A percentile compares a stretch with the other conserved stretches of the same genome.
These are phyloP conservation scores for Ceratorhiza oryzae-sativae DNA, from an alignment of 1,284 basidiomycete genomes.

Conservation along the genomic window DNA sequence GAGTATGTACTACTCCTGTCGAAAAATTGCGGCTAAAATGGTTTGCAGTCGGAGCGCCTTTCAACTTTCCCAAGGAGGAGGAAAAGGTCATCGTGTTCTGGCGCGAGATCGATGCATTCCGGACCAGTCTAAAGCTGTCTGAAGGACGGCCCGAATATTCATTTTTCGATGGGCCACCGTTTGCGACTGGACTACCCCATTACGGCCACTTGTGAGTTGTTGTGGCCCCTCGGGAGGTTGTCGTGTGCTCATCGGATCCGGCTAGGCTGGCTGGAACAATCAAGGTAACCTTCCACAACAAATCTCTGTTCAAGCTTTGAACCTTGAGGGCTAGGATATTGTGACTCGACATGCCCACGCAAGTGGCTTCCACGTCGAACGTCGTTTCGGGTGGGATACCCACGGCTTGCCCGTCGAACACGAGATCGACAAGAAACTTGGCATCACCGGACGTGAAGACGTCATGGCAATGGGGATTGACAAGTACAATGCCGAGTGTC, in stretches of 20 bases:
- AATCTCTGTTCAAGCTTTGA: background rate
- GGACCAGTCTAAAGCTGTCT: slow-evolving; percentile 90
- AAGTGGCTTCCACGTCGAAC: slow-evolving; percentile 92
- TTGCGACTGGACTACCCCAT: slow-evolving; percentile 96
- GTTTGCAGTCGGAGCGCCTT: slow-evolving; percentile 77
- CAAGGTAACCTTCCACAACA: slow-evolving; percentile 67
- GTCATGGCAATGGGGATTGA: slow-evolving; percentile 97
- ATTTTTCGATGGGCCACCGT: slow-evolving; percentile 98
- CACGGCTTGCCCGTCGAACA: slow-evolving; percentile 99
- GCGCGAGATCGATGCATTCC: slow-evolving; percentile 97
- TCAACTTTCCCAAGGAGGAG: slow-evolving; percentile 92
- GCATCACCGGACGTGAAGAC: slow-evolving; percentile 92
- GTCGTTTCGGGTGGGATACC: slow-evolving; percentile 99
- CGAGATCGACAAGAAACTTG: slow-evolving; percentile 98
- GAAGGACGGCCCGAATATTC: slow-evolving; percentile 89
- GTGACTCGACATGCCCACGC: slow-evolving; percentile 95
- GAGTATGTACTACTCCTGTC: slow-evolving; percentile 51
- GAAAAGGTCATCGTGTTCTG: slow-evolving; percentile 92
- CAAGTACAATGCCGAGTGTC: slow-evolving; percentile 97
- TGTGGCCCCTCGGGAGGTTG: slow-evolving; percentile 44
- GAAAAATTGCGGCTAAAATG: too few species aligned
- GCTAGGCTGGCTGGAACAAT: slow-evolving; percentile 81
- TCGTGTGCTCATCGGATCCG: slow-evolving; percentile 23
- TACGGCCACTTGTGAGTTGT: slow-evolving; percentile 79
- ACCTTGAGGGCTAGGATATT: slow-evolving; percentile 76